Evolutionary conservation across 2,329 filamentous ascomycete genomes (phyloP).

Genomic region (Aspergillus clavatus): DNA sequence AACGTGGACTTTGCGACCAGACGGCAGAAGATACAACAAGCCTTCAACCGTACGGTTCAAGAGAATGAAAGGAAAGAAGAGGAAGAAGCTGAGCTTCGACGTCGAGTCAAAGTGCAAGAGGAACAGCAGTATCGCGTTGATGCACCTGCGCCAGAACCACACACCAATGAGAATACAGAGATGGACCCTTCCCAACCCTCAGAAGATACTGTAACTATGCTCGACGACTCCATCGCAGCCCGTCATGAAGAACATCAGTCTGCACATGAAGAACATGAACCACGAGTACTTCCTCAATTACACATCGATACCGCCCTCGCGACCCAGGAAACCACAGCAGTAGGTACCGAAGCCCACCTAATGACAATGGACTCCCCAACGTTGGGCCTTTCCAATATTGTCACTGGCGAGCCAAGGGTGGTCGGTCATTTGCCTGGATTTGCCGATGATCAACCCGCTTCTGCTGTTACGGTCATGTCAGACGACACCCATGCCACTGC

Average conservation of each 20-base stretch:
- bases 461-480: constrained; percentile 55
- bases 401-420: constrained; percentile 6
- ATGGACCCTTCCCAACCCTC: constrained; percentile 4
- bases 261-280: constrained; percentile 2
- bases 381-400: constrained; percentile 29
- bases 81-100: constrained; percentile 50
- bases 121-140: constrained; percentile 46
- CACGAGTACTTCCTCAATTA: constrained; percentile 19
- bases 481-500: constrained; percentile 55
- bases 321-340: constrained; percentile 6
- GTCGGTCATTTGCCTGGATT: constrained; percentile 2
- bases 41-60: constrained; percentile 77
- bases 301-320: constrained; percentile 23
- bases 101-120: constrained; percentile 38
- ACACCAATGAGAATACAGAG: constrained; percentile 9
- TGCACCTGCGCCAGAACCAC: constrained; percentile 20
- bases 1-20: constrained; percentile 81
- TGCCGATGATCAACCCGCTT: constrained; percentile 17
- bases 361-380: constrained; percentile 42
- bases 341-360: constrained; percentile 10
- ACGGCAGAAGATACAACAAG: constrained; percentile 74
- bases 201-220: constrained; percentile 22
- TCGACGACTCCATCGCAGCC: constrained; percentile 15
- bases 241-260: constrained; percentile 12
- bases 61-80: constrained; percentile 58